Percentiles rank a stretch among this genome's conserved stretches.
These are phyloP conservation scores for Nakazawaea ishiwadae DNA, from an alignment of 805 yeast genomes.

Conservation along the genomic window DNA sequence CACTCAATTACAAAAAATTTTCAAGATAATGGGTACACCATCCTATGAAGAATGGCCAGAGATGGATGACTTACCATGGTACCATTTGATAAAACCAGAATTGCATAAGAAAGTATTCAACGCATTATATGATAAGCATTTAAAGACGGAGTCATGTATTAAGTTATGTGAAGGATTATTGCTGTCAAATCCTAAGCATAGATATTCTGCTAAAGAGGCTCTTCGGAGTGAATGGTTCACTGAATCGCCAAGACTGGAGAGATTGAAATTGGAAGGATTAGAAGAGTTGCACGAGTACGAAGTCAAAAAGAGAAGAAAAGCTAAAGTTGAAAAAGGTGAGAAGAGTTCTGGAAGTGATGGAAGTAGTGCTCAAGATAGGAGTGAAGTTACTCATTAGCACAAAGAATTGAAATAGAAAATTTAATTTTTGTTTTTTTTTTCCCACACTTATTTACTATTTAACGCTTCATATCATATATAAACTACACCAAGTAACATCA, in stretches of 20 bases:
- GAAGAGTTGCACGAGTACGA: constrained; percentile 96
- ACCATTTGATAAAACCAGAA: constrained; percentile 70
- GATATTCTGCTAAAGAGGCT: constrained; percentile 70
- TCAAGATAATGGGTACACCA: constrained; percentile 86
- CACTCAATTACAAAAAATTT: constrained; percentile 73
- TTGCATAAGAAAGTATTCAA: constrained; percentile 32
- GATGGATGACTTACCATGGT: constrained; percentile 85
- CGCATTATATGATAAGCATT: constrained; percentile 31
- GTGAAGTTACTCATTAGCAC: neutral
- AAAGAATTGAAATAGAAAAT: too few relatives aligned
- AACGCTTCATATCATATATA: too few relatives aligned
- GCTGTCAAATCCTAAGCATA: constrained; percentile 58
- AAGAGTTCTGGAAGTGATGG: neutral
- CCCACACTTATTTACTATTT: too few relatives aligned
- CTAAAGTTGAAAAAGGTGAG: neutral
- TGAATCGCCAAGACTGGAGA: constrained; percentile 63
- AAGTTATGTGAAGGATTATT: constrained; percentile 64
- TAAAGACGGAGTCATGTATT: constrained; percentile 48
- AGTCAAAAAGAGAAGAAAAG: constrained; percentile 70
- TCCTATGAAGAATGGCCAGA: constrained; percentile 69
- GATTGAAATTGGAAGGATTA: constrained; percentile 50
- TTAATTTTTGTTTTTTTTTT: too few relatives aligned
- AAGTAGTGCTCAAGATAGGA: neutral
- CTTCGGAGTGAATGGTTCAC: constrained; percentile 66
- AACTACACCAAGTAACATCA: too few relatives aligned